A percentile compares a stretch with the other conserved stretches of the same genome.
Conservation (phyloP, 2,329 filamentous ascomycete genomes). For the Beauveria australis region DNA sequence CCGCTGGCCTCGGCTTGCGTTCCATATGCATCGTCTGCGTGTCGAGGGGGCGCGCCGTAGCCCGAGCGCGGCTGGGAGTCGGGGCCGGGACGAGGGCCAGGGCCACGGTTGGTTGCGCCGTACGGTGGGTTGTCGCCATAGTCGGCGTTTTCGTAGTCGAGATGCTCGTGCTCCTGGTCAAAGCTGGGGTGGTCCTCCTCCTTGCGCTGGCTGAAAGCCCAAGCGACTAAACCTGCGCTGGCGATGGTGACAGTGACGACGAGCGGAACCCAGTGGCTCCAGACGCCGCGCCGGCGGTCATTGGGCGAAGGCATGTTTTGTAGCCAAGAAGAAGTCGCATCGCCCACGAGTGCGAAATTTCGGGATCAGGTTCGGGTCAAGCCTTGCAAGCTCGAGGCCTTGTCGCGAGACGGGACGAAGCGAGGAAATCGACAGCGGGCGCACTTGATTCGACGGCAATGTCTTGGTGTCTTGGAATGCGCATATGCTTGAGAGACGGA, state of each 20-base stretch:
- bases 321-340: slow-evolving; percentile 44
- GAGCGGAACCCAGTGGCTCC: slow-evolving; percentile 84
- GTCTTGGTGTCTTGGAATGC: slow-evolving; percentile 12
- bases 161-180: slow-evolving; percentile 41
- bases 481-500: slow-evolving; percentile 5
- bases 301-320: slow-evolving; percentile 6
- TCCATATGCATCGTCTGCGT: slow-evolving; percentile 24
- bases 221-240: slow-evolving; percentile 76
- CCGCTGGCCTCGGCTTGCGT: slow-evolving; percentile 24
- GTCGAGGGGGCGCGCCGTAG: not conserved
- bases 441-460: not conserved
- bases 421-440: not conserved
- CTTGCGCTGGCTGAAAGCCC: slow-evolving; percentile 86
- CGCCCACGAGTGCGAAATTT: slow-evolving; percentile 60
- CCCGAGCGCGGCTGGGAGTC: not conserved
- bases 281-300: slow-evolving; percentile 45
- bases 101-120: slow-evolving; percentile 30
- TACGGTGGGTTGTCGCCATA: slow-evolving; percentile 46
- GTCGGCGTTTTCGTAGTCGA: slow-evolving; percentile 40
- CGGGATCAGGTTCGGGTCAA: not conserved
- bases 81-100: slow-evolving; percentile 9
- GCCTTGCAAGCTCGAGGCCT: not conserved
- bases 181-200: slow-evolving; percentile 63
- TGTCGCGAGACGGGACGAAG: not conserved
- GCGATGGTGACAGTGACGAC: slow-evolving; percentile 81